Evolutionary conservation across 2,329 filamentous ascomycete genomes (phyloP).

Genomic region (Xylariales sp.): DNA sequence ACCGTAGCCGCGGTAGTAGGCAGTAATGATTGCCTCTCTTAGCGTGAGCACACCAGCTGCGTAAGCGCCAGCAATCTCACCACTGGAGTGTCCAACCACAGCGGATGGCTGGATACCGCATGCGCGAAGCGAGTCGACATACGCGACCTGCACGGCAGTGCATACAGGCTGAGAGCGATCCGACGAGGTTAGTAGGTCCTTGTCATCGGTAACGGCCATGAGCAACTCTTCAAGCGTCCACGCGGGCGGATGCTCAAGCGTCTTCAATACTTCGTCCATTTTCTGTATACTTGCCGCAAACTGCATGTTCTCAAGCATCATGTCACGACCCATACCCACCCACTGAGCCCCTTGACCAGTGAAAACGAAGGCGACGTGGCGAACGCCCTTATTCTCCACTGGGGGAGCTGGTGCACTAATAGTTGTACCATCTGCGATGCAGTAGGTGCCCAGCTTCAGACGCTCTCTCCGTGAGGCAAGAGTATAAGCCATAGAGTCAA

Average conservation of each 20-base stretch:
- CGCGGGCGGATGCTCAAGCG: neutral
- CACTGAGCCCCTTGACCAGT: conserved; percentile 1
- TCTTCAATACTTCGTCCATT: neutral
- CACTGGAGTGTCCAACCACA: conserved; percentile 2
- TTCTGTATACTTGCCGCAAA: neutral
- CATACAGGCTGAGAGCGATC: neutral
- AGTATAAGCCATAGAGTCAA: neutral
- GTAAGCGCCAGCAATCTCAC: conserved; percentile 5
- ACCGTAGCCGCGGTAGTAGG: conserved; percentile 1
- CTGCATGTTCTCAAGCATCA: neutral
- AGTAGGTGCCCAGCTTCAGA: neutral
- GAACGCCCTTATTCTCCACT: neutral
- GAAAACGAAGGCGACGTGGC: neutral
- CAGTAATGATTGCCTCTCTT: neutral
- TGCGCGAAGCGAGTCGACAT: neutral
- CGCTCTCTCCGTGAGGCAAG: conserved; percentile 1
- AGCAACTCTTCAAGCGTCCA: neutral
- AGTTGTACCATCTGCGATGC: neutral
- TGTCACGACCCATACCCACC: neutral
- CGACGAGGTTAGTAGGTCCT: neutral
- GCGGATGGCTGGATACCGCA: neutral
- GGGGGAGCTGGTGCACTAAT: neutral
- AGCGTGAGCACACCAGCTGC: neutral
- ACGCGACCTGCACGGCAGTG: conserved; percentile 2
- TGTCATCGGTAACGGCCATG: neutral